phyloP scores from a whole-genome alignment of 768 basidiomycete species.

The Termitomyces eurrhizus region DNA sequence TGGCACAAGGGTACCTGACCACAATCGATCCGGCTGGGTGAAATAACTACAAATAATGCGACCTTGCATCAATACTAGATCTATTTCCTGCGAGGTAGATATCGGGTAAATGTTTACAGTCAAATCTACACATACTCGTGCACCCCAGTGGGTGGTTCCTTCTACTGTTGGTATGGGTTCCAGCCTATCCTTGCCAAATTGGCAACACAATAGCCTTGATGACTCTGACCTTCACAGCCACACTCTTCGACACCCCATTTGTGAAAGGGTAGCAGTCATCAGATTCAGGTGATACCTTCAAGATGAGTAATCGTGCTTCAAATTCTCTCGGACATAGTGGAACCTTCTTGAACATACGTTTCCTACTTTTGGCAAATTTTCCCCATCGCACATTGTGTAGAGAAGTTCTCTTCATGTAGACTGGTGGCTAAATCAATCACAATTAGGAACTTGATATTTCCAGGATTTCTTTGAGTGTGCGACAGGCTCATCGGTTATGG shows the following conservation, averaged over 20 bases:
- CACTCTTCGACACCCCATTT: neutral
- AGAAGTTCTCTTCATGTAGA: neutral
- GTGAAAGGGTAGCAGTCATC: neutral
- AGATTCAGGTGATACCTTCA: neutral
- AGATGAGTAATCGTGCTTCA: neutral
- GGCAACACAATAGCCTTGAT: neutral
- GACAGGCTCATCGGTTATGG: neutral
- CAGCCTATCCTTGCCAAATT: neutral
- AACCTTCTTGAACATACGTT: neutral
- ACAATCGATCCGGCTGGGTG: neutral
- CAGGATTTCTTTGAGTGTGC: neutral
- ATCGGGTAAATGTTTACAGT: neutral
- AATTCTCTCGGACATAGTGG: neutral
- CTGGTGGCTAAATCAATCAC: neutral
- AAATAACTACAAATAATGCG: constrained; percentile 7
- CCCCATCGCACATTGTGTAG: neutral
- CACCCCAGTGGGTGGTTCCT: neutral
- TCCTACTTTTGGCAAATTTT: neutral
- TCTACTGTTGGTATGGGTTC: too few species aligned
- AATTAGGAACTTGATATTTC: neutral
- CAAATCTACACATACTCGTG: neutral
- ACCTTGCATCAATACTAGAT: neutral
- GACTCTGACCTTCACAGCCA: neutral
- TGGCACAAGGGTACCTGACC: constrained; percentile 6
- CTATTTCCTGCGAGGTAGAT: neutral